Base-by-base conservation (phyloP, 257 asterid genomes). In the Solanum bukasovii region DNA sequence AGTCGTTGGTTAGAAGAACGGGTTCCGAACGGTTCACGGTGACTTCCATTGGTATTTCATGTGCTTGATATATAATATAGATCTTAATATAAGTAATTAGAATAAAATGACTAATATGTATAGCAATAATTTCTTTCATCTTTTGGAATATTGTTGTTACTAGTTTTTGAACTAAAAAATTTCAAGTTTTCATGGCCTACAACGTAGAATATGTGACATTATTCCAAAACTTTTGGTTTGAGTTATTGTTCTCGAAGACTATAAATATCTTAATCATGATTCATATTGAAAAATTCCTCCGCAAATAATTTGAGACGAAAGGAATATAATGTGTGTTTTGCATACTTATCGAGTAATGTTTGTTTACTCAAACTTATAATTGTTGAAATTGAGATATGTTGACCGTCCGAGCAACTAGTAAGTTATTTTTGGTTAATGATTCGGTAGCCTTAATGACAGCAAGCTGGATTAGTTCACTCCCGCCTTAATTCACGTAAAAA, bases 1-100 rank as follows among this genome's bases (percentile, higher is more conserved):
- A 92, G 73, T 90, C 96, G 63, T 59, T 95, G 94, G 92, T 89
- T 7, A 88, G 89, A 35, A 87, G 93, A 81, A 90, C 98, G 0
- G 91, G 93, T 23, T 95, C 98, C 0, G 94, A 91, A 4, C 91
- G 98, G 42, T 93, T 94, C 78, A 85, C 77, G 13, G 42, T 90
- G 13, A 67, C 90, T 71, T 89, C 93, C 25, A 38, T 94, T 25
- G 96, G 94, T 88, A 93, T 94, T 91, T 92, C 91, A 61, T 95
- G 98, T 86, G 89, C 89, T 88, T 91, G 86, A 87, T 88, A 35
- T 18, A 37, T 38, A 42, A 74, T 74, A 44, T 83, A 7, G 11
- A 29, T 35, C 3, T 79, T 79, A 44, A 79, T 79, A 31, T 46
- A 8, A 78, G 10, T 18, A 27, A 13, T 49, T 49, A 81, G 27